Evolutionary conservation across 495 filamentous ascomycete genomes (phyloP), one percentile per base, ranked within the genome.

Genomic region (Penicillium soppii): DNA sequence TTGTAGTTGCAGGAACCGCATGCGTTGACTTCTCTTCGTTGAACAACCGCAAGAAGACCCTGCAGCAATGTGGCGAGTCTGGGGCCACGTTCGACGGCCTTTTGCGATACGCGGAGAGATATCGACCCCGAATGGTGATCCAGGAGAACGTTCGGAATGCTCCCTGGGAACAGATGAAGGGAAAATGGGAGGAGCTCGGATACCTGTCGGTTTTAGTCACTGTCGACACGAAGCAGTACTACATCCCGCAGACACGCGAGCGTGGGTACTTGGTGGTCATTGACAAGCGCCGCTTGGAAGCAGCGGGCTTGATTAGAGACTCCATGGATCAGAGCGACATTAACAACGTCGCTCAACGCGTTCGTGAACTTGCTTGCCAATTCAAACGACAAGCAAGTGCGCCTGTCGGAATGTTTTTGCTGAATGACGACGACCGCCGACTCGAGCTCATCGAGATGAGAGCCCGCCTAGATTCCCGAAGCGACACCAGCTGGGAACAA

Each of bases 221-320:
- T 5, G 58, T 89, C 0, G 89, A 95, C 56, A 86, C 84, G 2
- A 94, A 92, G 61, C 58, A 88, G 0, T 92, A 79, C 59, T 91
- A 90, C 40, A 69, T 95, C 2, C 90, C 90, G 0, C 90, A 95
- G 30, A 95, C 90, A 5, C 74, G 90, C 1, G 72, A 74, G 26
- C 77, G 90, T 36, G 82, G 83, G 5, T 95, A 94, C 58, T 78
- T 92, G 63, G 65, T 90, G 23, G 84, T 82, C 21, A 56, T 90
- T 9, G 76, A 88, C 47, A 65, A 58, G 7, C 9, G 53, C 0
- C 49, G 60, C 1, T 68, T 78, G 41, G 46, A 61, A 8, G 43
- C 50, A 15, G 49, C 46, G 1, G 43, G 50, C 6, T 26, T 61
- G 13, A 26, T 46, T 32, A 48, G 59, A 23, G 30, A 56, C 3